Base-by-base conservation (phyloP, 257 asterid genomes). In the Eucommia ulmoides region DNA sequence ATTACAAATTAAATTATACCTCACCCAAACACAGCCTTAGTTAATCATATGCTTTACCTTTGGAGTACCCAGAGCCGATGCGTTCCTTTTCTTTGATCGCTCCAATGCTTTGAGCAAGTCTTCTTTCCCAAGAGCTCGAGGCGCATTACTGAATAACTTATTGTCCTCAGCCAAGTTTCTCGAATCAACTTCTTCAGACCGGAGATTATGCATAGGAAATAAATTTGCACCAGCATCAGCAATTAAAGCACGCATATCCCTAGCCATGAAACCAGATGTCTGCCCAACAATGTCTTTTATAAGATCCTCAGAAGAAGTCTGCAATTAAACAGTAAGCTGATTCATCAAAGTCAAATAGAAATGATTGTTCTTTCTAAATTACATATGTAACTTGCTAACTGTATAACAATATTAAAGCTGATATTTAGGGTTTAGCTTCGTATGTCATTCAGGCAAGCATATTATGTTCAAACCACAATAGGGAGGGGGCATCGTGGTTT, bases 221-320 rank as follows among this genome's bases (percentile, higher is more conserved):
- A 81, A 50, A 69, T 70, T 80, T 59, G 78, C 88, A 70, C 86
- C 86, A 24, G 84, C 87, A 77, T 91, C 98, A 53, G 98, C 94
- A 61, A 85, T 53, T 62, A 85, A 68, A 55, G 96, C 91, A 49
- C 67, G 82, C 65, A 85, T 63, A 74, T 85, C 98, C 74, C 93
- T 77, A 44, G 98, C 92, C 85, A 83, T 71, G 72, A 80, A 89
- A 51, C 98, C 98, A n/a, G 98, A 85, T 9, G 96, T 89, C 74
- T 89, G 98, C 53, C 94, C 96, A 62, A 73, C 93, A 45, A 85
- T 58, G 63, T 83, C 98, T 61, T 85, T 80, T 50, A 80, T 80
- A 63, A 91, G 72, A 64, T 82, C 86, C 70, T 85, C 87, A 1
- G 66, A 54, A 23, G 83, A 76, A 62, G 60, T 63, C 98, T 91